Evolutionary conservation across 2,329 filamentous ascomycete species (phyloP), one percentile per base, ranked within the genome.

Genomic region (Magnaporthiopsis incrustans): DNA sequence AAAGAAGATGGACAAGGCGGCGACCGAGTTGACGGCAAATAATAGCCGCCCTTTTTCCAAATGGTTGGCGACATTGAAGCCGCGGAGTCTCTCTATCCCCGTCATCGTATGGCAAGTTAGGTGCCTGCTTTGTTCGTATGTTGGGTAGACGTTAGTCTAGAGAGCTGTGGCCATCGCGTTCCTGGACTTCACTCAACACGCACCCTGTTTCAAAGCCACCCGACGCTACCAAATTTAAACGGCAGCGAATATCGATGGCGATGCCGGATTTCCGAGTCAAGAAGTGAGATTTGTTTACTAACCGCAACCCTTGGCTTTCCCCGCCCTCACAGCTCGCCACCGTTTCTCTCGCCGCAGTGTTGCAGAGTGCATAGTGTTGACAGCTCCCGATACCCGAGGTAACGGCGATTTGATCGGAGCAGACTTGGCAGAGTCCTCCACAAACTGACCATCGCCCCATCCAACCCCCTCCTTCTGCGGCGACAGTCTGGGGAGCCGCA

Each of bases 1-100:
- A 78, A 89, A 89, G 73, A 89, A 86, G 67, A 89, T 89, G 18
- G 85, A 88, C 18, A 89, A 73, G 1, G 79, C 86, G 1, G 87
- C 86, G 18, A 89, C 77, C 60, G 79, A 81, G 71, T 89, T 89
- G 73, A 89, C 83, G 53, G 82, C 82, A 64, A 86, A 78, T 64
- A 88, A 80, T 66, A 88, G 78, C 57, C 74, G 73, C 25, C 77
- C 73, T 76, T 87, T 87, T 75, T 86, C 77, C 6, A 84, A 73
- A 67, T 76, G 77, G 71, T 85, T 78, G 64, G 82, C 81, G 14
- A 85, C 76, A 73, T 69, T 69, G 57, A 63, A 58, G 53, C 61
- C 61, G 10, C 30, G 12, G 22, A 63, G 61, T 30, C 61, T 33
- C 12, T 53, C 58, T 2, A 63, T 57, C 50, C 30, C 61, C 8